Percentiles rank a stretch among this genome's conserved stretches.
Evolutionary conservation across 169 alveolate species (phyloP).

Genomic region (Cystoisospora suis): DNA sequence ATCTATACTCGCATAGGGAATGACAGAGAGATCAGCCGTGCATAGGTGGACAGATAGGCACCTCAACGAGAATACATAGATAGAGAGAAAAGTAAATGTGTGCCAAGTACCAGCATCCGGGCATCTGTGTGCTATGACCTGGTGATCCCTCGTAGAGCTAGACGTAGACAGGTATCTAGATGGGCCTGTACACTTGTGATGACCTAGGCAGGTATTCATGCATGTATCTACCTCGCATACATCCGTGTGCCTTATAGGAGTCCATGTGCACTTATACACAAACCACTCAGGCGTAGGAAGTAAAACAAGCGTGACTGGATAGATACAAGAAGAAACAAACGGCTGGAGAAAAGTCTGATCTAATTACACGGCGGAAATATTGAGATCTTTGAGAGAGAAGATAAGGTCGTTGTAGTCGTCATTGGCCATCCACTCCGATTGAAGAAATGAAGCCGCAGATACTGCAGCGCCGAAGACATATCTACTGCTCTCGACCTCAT

Average conservation of each 20-base stretch:
- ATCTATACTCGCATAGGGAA: background rate
- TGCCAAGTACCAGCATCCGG: background rate
- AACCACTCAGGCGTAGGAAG: background rate
- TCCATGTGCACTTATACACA: background rate
- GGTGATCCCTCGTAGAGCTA: background rate
- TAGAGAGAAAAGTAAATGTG: background rate
- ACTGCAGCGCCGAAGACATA: slow-evolving; percentile 16
- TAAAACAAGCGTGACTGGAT: no score
- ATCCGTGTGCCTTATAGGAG: background rate
- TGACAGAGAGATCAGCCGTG: background rate
- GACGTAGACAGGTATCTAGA: background rate
- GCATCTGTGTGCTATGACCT: background rate
- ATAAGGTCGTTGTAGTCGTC: slow-evolving; percentile 33
- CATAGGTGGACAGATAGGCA: background rate
- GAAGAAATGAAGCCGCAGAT: slow-evolving; percentile 20
- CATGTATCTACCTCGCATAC: background rate
- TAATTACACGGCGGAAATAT: slow-evolving; percentile 8
- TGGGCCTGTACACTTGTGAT: no score
- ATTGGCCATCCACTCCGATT: background rate
- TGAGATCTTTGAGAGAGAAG: background rate
- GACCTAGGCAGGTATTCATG: background rate
- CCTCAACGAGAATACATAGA: background rate
- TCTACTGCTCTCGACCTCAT: slow-evolving; percentile 20
- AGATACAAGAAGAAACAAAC: no score
- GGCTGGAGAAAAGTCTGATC: background rate